Base-by-base conservation (phyloP, 768 basidiomycete species). In the Tubosaeta sp. region DNA sequence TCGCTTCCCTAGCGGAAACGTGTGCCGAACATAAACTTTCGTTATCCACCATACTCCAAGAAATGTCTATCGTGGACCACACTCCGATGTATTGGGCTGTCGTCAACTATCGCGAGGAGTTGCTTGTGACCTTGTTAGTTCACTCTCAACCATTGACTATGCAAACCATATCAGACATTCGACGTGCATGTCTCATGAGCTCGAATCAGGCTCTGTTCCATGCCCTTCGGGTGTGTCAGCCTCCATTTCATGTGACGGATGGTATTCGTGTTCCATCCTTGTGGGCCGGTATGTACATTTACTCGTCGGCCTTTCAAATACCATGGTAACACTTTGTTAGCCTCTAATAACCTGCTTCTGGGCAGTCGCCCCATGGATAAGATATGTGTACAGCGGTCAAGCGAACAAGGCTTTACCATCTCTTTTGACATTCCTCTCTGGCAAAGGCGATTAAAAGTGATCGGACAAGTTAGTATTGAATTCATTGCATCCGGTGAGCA, bases 401-500 rank as follows among this genome's bases (percentile, higher is more conserved):
- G 71, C 12, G 55, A 59, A 7, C 76, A 78, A 0, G 72, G 75
- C 0, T 88, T 88, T 55, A 71, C 70, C 0, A 79, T 75, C 4
- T 65, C 72, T 22, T 74, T 86, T 45, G 69, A 73, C 12, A 71
- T 87, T 13, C 69, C 75, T 19, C 73, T 79, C 34, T 89, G 87
- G 66, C 83, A 86, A 64, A 80, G 78, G 55, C 75, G 86, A 29
- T 83, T 89, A 84, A 73, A 78, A 40, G 77, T 83, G n/a, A 74
- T 80, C 11, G 77, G 78, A 38, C 55, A 68, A 30, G 74, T 84
- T n/a, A 58, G 59, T n/a, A 59, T 87, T 7, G 85, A 89, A 54
- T 87, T 88, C 51, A 83, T 88, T 41, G 85, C 82, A 13, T 61
- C 54, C 7, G 52, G 66, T 66, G 31, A 44, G 41, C 4, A 10